These are phyloP conservation scores for Pterocarpus macrocarpus DNA, from an alignment of 306 rosid genomes.

Conservation along the genomic window DNA sequence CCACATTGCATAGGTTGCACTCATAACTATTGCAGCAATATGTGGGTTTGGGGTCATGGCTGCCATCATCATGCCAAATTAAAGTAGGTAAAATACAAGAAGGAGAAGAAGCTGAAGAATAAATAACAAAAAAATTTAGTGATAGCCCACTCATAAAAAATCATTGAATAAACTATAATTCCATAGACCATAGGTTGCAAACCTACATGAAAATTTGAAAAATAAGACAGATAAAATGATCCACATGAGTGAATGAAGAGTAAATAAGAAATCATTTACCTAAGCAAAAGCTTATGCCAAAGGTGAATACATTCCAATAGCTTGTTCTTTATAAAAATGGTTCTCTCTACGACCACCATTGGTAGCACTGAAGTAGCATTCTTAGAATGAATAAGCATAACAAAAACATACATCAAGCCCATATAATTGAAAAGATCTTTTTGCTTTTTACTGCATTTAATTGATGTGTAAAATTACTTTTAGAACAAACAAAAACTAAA, in stretches of 20 bases:
- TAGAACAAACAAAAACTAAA: too few species aligned
- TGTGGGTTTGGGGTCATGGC: conserved; percentile 57
- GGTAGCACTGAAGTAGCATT: too few species aligned
- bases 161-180: conserved; percentile 53
- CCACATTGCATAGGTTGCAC: neutral
- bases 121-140: conserved; percentile 55
- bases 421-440: too few species aligned
- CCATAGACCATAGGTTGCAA: conserved; percentile 54
- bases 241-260: neutral
- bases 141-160: conserved; percentile 59
- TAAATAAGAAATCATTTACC: too few species aligned
- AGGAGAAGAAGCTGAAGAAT: conserved; percentile 57
- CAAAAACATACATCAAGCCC: too few species aligned
- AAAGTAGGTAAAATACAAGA: conserved; percentile 58
- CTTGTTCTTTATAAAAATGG: too few species aligned
- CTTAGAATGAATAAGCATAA: too few species aligned
- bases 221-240: neutral
- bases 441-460: too few species aligned
- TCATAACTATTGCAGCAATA: conserved; percentile 34
- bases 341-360: too few species aligned
- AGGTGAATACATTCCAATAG: too few species aligned
- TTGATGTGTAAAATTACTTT: too few species aligned
- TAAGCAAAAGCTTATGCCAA: too few species aligned
- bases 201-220: conserved; percentile 42
- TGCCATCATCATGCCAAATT: conserved; percentile 60